Base-by-base conservation (phyloP, 805 yeast species). In the Candida verbasci region DNA sequence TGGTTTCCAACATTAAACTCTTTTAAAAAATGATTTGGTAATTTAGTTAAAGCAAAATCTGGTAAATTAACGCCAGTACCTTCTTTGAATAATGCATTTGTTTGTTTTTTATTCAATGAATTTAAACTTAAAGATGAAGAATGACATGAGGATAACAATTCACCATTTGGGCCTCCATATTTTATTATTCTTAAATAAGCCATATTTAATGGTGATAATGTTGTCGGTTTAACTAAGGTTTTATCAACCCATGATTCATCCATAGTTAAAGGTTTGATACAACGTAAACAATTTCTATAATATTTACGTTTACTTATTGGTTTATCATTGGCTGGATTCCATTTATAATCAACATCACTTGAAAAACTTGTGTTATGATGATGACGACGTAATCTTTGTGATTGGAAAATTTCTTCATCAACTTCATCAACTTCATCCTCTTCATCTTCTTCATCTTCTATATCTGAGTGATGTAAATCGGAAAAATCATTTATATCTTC, bases 231-330 rank as follows among this genome's bases (percentile, higher is more conserved):
- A 22, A 69, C 65, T 15, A 74, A 45, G 21, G 62, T 50, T 46
- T 65, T 73, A 29, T 76, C 74, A 16, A 70, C 55, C 83, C 84
- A 78, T 7, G 64, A 45, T 29, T 76, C 79, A 30, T 72, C 76
- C 42, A 63, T 62, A 1, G 70, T 60, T 36, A 78, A 58, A 3
- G 80, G 73, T 45, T 67, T 73, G 17, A 78, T 73, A 44, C 85
- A 78, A 32, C 82, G 67, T 23, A 78, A 50, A 12, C 80, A 70
- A 49, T 77, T 77, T 31, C 72, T 64, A 29, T 72, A 60, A 42
- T 60, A 62, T 41, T 70, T 73, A 24, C 49, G 44, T 38, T 43
- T 43, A 41, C 58, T 56, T 18, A 45, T 53, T 3, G 48, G 39
- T 40, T 65, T 68, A 10, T 58, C 58, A 9, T 22, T 37, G 6